These are phyloP conservation scores for Dendryphion nanum DNA, from an alignment of 2,329 filamentous ascomycete species.

Conservation along the genomic window DNA sequence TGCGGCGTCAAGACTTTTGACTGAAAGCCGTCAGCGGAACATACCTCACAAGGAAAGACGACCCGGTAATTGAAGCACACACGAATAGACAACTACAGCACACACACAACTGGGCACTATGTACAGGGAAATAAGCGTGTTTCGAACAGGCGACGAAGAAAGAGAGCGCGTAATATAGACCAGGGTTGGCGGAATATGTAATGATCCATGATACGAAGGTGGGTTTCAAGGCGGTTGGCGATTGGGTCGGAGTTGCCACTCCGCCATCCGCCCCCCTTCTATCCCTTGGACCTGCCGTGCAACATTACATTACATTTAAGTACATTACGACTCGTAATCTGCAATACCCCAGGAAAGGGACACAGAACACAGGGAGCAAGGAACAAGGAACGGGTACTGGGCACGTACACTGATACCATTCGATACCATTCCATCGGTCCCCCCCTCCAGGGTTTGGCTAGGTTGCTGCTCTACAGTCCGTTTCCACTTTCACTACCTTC, in stretches of 20 bases:
- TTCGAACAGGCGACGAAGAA: too few species aligned
- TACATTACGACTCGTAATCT: too few species aligned
- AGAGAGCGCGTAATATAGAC: too few species aligned
- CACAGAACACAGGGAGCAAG: too few species aligned
- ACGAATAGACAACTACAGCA: too few species aligned
- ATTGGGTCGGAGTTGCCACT: constrained; percentile 1
- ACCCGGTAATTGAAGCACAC: neutral
- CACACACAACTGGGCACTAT: too few species aligned
- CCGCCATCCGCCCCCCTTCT: neutral
- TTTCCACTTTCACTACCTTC: too few species aligned
- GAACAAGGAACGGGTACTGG: too few species aligned
- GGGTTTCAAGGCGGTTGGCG: neutral
- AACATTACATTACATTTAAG: neutral
- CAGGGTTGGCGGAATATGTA: neutral
- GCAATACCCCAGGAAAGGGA: too few species aligned
- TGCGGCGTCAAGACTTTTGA: neutral
- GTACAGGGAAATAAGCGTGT: too few species aligned
- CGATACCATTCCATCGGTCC: neutral
- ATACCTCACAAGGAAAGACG: neutral
- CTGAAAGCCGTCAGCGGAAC: too few species aligned
- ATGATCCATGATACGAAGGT: neutral
- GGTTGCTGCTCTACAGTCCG: neutral
- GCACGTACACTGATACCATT: neutral
- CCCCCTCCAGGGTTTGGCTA: neutral
- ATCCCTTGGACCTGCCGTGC: neutral